Evolutionary conservation across 2,329 filamentous ascomycete species (phyloP), one percentile per base, ranked within the genome.

Genomic region (Escovopsis sp.): DNA sequence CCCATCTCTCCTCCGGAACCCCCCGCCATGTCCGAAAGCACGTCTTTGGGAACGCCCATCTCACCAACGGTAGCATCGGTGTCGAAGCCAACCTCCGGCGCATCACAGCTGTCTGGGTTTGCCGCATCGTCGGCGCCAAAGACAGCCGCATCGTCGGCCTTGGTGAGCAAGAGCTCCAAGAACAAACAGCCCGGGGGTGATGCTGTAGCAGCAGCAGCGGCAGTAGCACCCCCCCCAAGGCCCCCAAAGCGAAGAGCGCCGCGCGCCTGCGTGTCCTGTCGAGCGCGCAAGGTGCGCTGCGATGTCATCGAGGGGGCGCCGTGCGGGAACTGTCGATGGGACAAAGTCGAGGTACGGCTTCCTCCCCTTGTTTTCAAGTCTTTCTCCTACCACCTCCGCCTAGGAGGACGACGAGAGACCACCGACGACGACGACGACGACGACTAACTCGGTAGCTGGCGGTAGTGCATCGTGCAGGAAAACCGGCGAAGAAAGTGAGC

Each of bases 291-390:
- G 61, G 88, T 95, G 36, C 77, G 88, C 44, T 95, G 88, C 67
- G 88, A 95, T 66, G 87, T 94, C 44, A 86, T 91, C 45, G 86
- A 94, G 61, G 82, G 82, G 39, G 81, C 81, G 36, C 86, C 86
- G 1, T 94, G 86, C 61, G 87, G 84, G 43, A 94, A 94, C 62
- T 93, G 86, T 64, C 72, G 84, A 49, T 75, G 83, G 66, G 82
- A 86, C 60, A 79, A 83, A 57, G 80, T 86, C 45, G 79, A 85
- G 56, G 61, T 64, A 56, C 47, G 12, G 18, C 6, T 11, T 12
- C 15, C n/a, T 11, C 34, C 12, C n/a, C n/a, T 23, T 15, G 23
- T 37, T 2, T 9, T 5, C 35, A 23, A 18, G 15, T 15, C 18
- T 15, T 23, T 12, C 18, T 5, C 12, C 35, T 15, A 23, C 39